phyloP scores from a whole-genome alignment of 352 stramenopile genomes.

The Phytopythium sindhum region DNA sequence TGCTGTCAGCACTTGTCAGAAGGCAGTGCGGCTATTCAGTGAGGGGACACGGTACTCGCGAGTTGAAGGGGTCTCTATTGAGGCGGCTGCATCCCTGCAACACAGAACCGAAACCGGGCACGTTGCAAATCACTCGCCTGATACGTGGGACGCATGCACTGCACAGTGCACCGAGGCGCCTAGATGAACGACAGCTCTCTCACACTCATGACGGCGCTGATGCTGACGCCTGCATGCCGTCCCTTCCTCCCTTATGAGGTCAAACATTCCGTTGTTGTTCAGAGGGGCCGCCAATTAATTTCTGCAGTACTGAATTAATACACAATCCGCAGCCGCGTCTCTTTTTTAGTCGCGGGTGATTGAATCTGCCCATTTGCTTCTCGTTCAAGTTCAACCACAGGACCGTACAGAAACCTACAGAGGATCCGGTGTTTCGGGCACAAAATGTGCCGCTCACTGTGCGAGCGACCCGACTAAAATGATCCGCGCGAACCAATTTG shows the following conservation, averaged over 20 bases:
- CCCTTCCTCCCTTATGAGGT: too few species aligned
- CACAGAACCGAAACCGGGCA: too few species aligned
- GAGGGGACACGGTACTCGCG: neutral
- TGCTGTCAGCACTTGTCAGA: neutral
- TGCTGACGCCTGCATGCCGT: too few species aligned
- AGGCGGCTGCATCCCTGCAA: neutral
- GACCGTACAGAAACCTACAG: neutral
- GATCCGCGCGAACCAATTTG: neutral
- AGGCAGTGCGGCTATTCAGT: neutral
- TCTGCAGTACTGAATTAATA: neutral
- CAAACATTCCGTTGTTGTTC: neutral
- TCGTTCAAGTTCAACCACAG: neutral
- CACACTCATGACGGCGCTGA: too few species aligned
- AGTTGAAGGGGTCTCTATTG: constrained; percentile 3
- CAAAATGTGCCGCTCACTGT: too few species aligned
- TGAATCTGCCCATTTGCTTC: neutral
- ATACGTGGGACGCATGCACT: neutral
- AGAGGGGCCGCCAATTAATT: too few species aligned
- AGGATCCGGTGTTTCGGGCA: too few species aligned
- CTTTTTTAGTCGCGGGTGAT: constrained; percentile 2
- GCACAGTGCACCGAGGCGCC: too few species aligned
- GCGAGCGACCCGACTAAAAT: neutral
- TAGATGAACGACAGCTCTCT: too few species aligned
- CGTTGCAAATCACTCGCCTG: neutral
- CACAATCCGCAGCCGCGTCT: neutral